A percentile compares a stretch with the other conserved stretches of the same genome.
Evolutionary conservation across 768 basidiomycete species (phyloP).

Genomic region (Dentipellis fragilis): DNA sequence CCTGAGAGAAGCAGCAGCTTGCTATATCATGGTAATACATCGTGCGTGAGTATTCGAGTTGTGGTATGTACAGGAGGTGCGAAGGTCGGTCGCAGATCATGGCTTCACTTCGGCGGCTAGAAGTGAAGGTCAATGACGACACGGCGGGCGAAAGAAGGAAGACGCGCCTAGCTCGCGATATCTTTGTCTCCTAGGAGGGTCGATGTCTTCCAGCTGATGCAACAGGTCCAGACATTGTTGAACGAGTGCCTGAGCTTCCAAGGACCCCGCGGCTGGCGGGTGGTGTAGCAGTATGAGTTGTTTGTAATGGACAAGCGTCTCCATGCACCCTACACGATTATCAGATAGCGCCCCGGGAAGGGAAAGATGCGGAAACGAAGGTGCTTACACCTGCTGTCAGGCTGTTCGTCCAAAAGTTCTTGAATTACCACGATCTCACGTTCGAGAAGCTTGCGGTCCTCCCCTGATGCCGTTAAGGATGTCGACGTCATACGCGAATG

Average conservation of each 20-base stretch:
- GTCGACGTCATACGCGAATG: background rate
- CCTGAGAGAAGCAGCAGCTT: no score
- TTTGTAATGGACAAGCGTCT: slow-evolving; percentile 81
- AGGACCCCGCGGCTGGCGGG: slow-evolving; percentile 22
- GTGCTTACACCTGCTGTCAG: slow-evolving; percentile 82
- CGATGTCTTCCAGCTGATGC: slow-evolving; percentile 46
- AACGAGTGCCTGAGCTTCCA: slow-evolving; percentile 20
- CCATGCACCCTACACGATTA: slow-evolving; percentile 76
- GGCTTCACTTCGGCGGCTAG: background rate
- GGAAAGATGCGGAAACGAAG: no score
- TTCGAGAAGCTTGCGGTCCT: slow-evolving; percentile 44
- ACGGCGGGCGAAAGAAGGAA: background rate
- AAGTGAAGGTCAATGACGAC: background rate
- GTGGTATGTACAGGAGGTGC: no score
- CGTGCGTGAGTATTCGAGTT: no score
- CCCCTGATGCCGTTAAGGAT: slow-evolving; percentile 30
- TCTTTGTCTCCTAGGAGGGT: slow-evolving; percentile 53
- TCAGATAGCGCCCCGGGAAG: no score
- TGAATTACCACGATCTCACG: slow-evolving; percentile 73
- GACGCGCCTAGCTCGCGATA: slow-evolving; percentile 58
- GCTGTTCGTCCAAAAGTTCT: slow-evolving; percentile 79
- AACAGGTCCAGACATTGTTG: slow-evolving; percentile 44
- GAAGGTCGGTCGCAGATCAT: background rate
- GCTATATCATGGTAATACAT: no score
- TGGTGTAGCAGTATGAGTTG: slow-evolving; percentile 49